Evolutionary conservation across 2,329 filamentous ascomycete genomes (phyloP).

Genomic region (Neospermospora avenae): DNA sequence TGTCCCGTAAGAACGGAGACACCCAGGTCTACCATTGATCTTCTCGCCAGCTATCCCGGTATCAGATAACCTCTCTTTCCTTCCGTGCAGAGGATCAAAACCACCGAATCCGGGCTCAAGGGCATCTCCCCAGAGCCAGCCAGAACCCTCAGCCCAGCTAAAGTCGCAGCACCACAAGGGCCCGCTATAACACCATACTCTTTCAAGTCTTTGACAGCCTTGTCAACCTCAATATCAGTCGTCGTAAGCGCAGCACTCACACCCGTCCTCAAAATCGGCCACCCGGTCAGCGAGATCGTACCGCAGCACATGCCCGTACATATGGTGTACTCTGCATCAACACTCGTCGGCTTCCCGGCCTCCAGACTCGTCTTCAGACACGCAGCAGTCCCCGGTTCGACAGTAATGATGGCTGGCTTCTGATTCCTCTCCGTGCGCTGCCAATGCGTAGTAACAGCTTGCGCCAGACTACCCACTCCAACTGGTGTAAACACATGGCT

Average conservation of each 20-base stretch:
- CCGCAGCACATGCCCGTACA: constrained; percentile 51
- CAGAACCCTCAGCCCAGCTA: constrained; percentile 55
- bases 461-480: constrained; percentile 70
- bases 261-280: constrained; percentile 42
- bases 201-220: constrained; percentile 39
- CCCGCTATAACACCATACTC: constrained; percentile 40
- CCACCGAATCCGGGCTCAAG: constrained; percentile 44
- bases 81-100: constrained; percentile 67
- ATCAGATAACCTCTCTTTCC: constrained; percentile 51
- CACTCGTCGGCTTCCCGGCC: constrained; percentile 33
- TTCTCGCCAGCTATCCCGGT: constrained; percentile 13
- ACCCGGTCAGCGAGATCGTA: constrained; percentile 45
- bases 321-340: constrained; percentile 43
- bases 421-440: constrained; percentile 39
- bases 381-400: constrained; percentile 66
- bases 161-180: constrained; percentile 49
- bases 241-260: constrained; percentile 43
- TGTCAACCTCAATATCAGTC: constrained; percentile 43
- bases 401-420: constrained; percentile 50
- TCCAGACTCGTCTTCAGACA: constrained; percentile 54
- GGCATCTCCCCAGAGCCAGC: constrained; percentile 35
- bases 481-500: constrained; percentile 60
- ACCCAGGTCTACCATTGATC: no score
- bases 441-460: constrained; percentile 69
- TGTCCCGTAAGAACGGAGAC: no score